Evolutionary conservation across 495 filamentous ascomycete genomes (phyloP), one percentile per base, ranked within the genome.

Genomic region (Aspergillus avenaceus): DNA sequence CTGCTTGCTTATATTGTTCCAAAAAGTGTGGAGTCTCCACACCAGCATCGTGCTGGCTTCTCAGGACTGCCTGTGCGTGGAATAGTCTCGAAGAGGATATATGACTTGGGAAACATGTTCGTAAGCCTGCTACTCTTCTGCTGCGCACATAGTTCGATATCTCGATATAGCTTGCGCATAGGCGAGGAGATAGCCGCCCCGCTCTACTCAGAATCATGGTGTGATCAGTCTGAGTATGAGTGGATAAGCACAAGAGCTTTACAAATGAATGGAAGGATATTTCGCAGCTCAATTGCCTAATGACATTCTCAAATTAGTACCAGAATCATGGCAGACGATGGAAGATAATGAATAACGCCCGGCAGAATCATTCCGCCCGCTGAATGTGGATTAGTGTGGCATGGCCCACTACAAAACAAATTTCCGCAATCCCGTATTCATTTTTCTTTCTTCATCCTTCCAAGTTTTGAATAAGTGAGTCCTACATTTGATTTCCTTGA

Each of bases 401-500:
- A 21, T 45, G 29, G 45, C 48, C 44, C 38, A 45, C 38, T 32
- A 56, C 40, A 44, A 44, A 44, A 52, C 46, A 64, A 64, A 60
- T 19, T 45, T 38, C 50, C 53, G 51, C 47, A 55, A 54, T 53
- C 52, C 45, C 27, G 44, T 68, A 61, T 69, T 73, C 67, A 65
- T 74, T 64, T 70, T 79, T 77, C 81, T 70, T 74, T 83, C 82
- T 83, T 74, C 77, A 93, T 95, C 91, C 90, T 95, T 96, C 91
- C 90, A 90, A 88, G 84, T 90, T 95, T 95, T 88, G 85, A 85
- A 84, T 78, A 86, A 70, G 92, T 97, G 75, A 83, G 90, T 77
- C 54, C 47, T 60, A 45, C 45, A 47, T 38, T 49, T 47, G 13
- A 38, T 27, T 22, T 26, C 37, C 31, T 23, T n/a, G 32, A 11